phyloP scores from a whole-genome alignment of 108 stramenopile species.

The Poteriospumella lacustris region DNA sequence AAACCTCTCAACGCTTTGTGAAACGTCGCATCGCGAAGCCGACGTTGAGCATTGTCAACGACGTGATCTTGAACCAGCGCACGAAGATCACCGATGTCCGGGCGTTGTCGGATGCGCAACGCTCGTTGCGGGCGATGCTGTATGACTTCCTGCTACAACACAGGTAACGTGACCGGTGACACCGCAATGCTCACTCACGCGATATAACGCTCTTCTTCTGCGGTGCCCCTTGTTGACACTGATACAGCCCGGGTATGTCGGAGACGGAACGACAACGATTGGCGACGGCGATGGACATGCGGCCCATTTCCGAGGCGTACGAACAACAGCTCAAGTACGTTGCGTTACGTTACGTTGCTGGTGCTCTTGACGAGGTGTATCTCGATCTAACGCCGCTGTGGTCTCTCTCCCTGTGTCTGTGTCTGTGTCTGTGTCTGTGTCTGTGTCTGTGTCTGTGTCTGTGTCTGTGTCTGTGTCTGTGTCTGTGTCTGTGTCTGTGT shows the following conservation, averaged over 20 bases:
- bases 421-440: no score
- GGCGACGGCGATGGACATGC: slow-evolving; percentile 9
- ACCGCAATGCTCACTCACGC: neutral
- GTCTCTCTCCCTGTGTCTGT: no score
- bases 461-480: no score
- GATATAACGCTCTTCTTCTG: neutral
- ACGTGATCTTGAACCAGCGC: slow-evolving; percentile 26
- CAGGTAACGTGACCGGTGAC: neutral
- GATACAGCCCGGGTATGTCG: neutral
- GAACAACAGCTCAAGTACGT: neutral
- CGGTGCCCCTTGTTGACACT: neutral
- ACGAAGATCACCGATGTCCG: slow-evolving; percentile 1
- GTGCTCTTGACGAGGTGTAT: no score
- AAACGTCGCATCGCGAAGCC: neutral
- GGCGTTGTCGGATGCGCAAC: slow-evolving; percentile 22
- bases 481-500: no score
- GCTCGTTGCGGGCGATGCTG: slow-evolving; percentile 12
- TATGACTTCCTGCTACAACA: slow-evolving; percentile 17
- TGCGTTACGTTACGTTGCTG: no score
- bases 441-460: no score
- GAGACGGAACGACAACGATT: neutral
- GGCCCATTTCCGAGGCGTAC: slow-evolving; percentile 25
- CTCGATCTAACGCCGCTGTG: no score
- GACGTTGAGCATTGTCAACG: slow-evolving; percentile 11
- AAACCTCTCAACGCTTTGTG: neutral